Base-by-base conservation (phyloP, 257 asterid genomes). In the Nicotiana undulata region DNA sequence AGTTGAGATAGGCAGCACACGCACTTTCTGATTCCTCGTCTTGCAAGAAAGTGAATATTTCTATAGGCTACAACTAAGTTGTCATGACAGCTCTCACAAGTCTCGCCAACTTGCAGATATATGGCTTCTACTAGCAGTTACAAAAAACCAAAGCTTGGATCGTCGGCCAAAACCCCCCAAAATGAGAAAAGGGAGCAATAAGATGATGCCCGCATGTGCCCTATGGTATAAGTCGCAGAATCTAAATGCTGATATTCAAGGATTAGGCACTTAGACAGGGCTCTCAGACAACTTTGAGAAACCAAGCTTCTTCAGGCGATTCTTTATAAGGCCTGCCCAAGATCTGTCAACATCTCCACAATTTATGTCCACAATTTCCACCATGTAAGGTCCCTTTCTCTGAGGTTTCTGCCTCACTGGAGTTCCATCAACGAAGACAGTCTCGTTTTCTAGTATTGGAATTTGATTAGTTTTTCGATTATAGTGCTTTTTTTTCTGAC, bases 211-310 rank as follows among this genome's bases (percentile, higher is more conserved):
- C 84, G 89, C 34, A 86, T 86, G 84, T 89, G 95, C 63, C 87
- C 87, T 24, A 79, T 83, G 84, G 91, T 89, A 24, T 91, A 91
- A 22, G 89, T 92, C 68, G 91, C 84, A 31, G 90, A 87, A 80
- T 58, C 84, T 84, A 75, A 88, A 86, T 83, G 76, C 91, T 59
- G 89, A 86, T 46, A 55, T 20, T 76, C 37, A 84, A 56, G 56
- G 82, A 51, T 51, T 51, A 51, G 46, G 22, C 37, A 9, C 0
- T 29, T 77, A 77, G 55, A 58, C 81, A 34, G 81, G 56, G 56
- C 67, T 77, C 5, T 16, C 79, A 4, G 85, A 81, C 18, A 84
- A 81, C 49, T 74, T 84, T 1, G 83, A 81, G 85, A 84, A 84
- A 9, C 83, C 82, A 16, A 81, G 65, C 75, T 83, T 81, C 79